A percentile compares a stretch with the other conserved stretches of the same genome.
phyloP scores from a whole-genome alignment of 2,329 filamentous ascomycete species.

The Aspergillus bombycis region DNA sequence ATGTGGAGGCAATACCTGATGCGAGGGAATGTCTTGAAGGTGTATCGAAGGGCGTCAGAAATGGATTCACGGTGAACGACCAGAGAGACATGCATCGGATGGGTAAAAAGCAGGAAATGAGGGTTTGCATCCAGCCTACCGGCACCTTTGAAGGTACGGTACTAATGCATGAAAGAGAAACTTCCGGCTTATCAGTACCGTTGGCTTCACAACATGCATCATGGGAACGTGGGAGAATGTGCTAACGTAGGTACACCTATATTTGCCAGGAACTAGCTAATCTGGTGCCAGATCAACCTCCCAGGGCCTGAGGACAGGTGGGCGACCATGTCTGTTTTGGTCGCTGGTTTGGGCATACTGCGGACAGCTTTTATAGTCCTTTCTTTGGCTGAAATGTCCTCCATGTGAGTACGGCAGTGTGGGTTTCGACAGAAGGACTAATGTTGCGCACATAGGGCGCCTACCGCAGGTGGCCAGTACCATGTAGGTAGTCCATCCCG shows the following conservation, averaged over 20 bases:
- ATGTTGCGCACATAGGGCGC: not conserved
- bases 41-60: not conserved
- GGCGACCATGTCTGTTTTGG: constrained; percentile 6
- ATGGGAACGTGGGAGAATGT: constrained; percentile 7
- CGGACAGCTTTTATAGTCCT: constrained; percentile 4
- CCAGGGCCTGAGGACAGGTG: not conserved
- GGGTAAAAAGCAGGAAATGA: constrained; percentile 8
- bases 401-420: not conserved
- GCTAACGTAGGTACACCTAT: not conserved
- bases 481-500: not conserved
- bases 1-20: not conserved
- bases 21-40: not conserved
- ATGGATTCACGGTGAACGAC: not conserved
- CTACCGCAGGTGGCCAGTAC: constrained; percentile 7
- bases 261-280: not conserved
- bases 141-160: too few species aligned
- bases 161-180: not conserved
- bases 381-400: constrained; percentile 7
- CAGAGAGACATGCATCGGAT: constrained; percentile 6
- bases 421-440: not conserved
- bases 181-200: constrained; percentile 4
- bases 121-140: not conserved
- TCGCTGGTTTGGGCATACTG: constrained; percentile 6
- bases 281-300: not conserved
- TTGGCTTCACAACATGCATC: constrained; percentile 3